Evolutionary conservation across 345 rosid genomes (phyloP).

Genomic region (Brassica napus): Da-Ae NC_063437.1:10306501-10307000

Average conservation of each 20-base stretch:
- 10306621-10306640: background rate
- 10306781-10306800: background rate
- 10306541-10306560: background rate
- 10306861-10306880: background rate
- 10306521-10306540: conserved; percentile 2
- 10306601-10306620: background rate
- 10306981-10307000: background rate
- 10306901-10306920: background rate
- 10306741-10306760: background rate
- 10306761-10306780: background rate
- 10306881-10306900: background rate
- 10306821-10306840: background rate
- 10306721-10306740: background rate
- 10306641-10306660: background rate
- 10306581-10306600: conserved; percentile 2
- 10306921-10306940: background rate
- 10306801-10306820: conserved; percentile 8
- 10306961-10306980: background rate
- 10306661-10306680: background rate
- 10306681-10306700: conserved; percentile 1
- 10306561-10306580: conserved; percentile 6
- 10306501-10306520: background rate
- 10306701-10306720: background rate
- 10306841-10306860: background rate
- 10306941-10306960: background rate